Conservation (phyloP, 441 rosid genomes). For the Syzygium syzygioides region DNA sequence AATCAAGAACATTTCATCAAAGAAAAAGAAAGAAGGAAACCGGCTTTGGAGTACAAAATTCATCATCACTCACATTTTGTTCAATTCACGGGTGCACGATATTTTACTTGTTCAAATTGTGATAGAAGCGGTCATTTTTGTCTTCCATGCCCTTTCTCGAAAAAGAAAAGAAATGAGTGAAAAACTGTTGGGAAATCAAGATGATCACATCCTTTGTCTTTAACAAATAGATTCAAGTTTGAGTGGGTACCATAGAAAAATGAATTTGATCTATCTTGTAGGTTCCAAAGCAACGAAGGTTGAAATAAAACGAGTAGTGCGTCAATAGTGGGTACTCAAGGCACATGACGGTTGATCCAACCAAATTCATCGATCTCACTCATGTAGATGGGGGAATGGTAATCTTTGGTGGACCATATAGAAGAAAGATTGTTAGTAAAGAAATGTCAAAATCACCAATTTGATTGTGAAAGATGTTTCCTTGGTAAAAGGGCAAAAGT, state of each 20-base stretch:
- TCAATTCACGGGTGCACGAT: background rate
- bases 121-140: background rate
- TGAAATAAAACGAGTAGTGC: background rate
- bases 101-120: background rate
- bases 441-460: background rate
- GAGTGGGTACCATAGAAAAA: background rate
- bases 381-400: background rate
- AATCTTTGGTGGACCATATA: background rate
- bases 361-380: background rate
- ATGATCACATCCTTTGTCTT: background rate
- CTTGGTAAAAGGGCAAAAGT: background rate
- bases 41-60: background rate
- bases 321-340: background rate
- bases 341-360: background rate
- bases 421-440: background rate
- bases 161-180: background rate
- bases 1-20: background rate
- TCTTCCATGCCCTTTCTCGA: background rate
- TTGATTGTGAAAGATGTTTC: background rate
- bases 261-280: background rate
- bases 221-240: background rate
- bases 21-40: background rate
- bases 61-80: background rate
- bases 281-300: background rate
- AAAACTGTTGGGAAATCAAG: background rate